These are phyloP conservation scores for Prunus persica DNA, from an alignment of 306 rosid genomes.

Conservation along the genomic window DNA sequence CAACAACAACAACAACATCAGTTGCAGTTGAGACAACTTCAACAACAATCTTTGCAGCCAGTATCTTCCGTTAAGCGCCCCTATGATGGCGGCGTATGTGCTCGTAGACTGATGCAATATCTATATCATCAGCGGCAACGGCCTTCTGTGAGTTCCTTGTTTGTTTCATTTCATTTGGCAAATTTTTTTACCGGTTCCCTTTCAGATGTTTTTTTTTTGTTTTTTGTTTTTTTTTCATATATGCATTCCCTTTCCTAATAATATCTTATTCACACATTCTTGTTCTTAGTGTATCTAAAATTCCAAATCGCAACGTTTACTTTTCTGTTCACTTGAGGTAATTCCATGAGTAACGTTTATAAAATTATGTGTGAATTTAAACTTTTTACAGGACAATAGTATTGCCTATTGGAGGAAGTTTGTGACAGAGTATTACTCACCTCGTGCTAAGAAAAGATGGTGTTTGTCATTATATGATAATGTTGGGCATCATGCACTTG, in stretches of 20 bases:
- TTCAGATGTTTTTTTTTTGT: not conserved
- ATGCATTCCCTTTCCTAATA: not conserved
- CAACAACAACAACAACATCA: not conserved
- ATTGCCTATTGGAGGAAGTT: slow-evolving; percentile 99
- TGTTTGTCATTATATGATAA: slow-evolving; percentile 87
- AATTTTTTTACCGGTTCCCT: not conserved
- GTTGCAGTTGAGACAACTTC: slow-evolving; percentile 73
- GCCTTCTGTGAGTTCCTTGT: slow-evolving; percentile 54
- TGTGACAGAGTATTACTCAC: slow-evolving; percentile 92
- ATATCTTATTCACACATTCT: not conserved
- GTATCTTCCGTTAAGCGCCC: slow-evolving; percentile 63
- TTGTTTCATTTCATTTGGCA: slow-evolving; percentile 4
- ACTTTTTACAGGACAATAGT: slow-evolving; percentile 63
- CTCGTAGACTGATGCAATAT: slow-evolving; percentile 95
- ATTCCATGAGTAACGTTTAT: not conserved
- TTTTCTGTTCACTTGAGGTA: not conserved
- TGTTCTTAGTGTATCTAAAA: not conserved
- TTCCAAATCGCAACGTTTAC: not conserved
- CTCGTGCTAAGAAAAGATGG: slow-evolving; percentile 96
- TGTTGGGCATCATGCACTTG: slow-evolving; percentile 84
- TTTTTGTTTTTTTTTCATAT: not conserved
- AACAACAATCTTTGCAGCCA: slow-evolving; percentile 78
- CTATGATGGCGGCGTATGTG: slow-evolving; percentile 79
- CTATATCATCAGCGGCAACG: slow-evolving; percentile 92
- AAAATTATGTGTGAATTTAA: slow-evolving; percentile 16